Evolutionary conservation across 345 rosid genomes (phyloP).

Genomic region (Sisymbrium irio): DNA sequence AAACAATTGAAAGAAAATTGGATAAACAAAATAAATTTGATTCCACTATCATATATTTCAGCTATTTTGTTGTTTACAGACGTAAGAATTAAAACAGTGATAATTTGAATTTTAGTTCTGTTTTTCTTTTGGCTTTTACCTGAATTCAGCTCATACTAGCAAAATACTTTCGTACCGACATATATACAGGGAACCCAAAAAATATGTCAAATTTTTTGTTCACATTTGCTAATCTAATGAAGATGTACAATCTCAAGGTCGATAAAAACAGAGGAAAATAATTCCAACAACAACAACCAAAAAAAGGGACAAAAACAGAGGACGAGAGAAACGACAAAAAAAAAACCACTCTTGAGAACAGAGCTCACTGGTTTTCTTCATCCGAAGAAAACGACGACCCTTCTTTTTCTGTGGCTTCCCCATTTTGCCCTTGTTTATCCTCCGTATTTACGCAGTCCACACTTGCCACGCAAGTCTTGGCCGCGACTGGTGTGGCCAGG

Average conservation of each 20-base stretch:
- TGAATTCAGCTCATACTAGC: neutral
- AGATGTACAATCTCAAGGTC: constrained; percentile 15
- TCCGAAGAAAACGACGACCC: neutral
- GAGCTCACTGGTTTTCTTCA: constrained; percentile 18
- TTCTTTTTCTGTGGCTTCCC: neutral
- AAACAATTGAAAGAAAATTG: neutral
- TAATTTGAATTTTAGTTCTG: neutral
- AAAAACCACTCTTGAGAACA: constrained; percentile 1
- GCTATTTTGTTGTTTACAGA: neutral
- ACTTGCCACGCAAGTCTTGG: constrained; percentile 5
- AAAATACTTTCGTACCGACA: neutral
- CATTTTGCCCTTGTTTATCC: constrained; percentile 9
- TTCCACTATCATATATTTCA: neutral
- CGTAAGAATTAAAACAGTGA: neutral
- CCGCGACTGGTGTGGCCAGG: constrained; percentile 63
- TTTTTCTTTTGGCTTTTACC: neutral
- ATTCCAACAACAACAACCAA: neutral
- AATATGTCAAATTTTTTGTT: constrained; percentile 3
- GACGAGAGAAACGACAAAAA: neutral
- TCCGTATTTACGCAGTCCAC: neutral
- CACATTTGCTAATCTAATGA: neutral
- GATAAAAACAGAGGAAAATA: constrained; percentile 13
- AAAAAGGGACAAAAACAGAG: constrained; percentile 21
- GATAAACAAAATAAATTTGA: neutral
- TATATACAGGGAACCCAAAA: neutral